Evolutionary conservation across 2,329 filamentous ascomycete species (phyloP).

Genomic region (Stromatinia cepivora): DNA sequence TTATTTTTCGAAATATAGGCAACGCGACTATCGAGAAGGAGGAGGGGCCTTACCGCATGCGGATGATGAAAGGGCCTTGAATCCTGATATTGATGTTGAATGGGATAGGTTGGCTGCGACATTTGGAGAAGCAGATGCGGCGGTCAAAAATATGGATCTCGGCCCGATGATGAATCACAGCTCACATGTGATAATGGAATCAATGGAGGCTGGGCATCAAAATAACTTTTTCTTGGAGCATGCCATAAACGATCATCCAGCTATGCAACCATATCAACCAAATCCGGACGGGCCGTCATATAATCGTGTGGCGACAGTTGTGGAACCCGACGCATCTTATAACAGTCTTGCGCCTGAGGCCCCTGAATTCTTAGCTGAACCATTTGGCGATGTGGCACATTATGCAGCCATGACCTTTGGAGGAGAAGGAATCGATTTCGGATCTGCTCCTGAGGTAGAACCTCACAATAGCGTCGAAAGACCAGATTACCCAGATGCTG

Average conservation of each 20-base stretch:
- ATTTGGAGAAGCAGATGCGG: background rate
- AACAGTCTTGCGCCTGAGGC: background rate
- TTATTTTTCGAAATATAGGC: background rate
- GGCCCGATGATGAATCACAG: constrained; percentile 7
- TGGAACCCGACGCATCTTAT: background rate
- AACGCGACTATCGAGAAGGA: background rate
- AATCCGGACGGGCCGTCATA: background rate
- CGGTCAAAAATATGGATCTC: background rate
- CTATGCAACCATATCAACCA: background rate
- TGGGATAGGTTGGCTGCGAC: background rate
- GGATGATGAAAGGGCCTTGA: background rate
- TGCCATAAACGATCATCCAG: background rate
- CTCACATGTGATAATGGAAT: background rate
- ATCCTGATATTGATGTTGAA: background rate
- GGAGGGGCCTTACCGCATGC: background rate
- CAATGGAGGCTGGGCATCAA: background rate
- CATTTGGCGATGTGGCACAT: constrained; percentile 13
- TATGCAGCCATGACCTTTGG: background rate
- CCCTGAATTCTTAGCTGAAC: background rate
- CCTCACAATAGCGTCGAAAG: background rate
- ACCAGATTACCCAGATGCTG: background rate
- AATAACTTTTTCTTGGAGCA: background rate
- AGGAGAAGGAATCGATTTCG: background rate
- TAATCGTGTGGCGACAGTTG: background rate
- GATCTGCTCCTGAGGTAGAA: too few species aligned